These are phyloP conservation scores for Hypomontagnella monticulosa DNA, from an alignment of 495 filamentous ascomycete species.

Conservation along the genomic window DNA sequence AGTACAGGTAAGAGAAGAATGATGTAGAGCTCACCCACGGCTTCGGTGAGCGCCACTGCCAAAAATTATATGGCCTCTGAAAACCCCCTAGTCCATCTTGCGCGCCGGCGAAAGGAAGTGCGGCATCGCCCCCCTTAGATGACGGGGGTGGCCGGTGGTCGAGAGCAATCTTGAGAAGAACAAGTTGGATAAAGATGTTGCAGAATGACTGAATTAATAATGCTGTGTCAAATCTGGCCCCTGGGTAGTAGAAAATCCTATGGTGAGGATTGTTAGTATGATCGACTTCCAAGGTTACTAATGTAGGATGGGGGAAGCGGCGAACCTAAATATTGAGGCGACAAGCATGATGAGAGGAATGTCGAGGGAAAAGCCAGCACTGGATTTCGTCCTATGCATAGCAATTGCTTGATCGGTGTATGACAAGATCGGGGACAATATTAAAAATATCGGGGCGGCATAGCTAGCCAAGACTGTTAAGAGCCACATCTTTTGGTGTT, in stretches of 20 bases:
- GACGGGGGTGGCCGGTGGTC: constrained; percentile 78
- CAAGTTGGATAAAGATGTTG: constrained; percentile 83
- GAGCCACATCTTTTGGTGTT: constrained; percentile 49
- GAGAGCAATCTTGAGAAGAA: constrained; percentile 89
- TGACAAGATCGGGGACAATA: constrained; percentile 84
- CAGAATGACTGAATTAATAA: constrained; percentile 86
- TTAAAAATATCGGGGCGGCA: constrained; percentile 68
- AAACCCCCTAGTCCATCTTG: constrained; percentile 62
- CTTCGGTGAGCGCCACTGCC: constrained; percentile 86
- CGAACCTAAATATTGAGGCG: constrained; percentile 88
- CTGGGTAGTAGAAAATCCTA: constrained; percentile 95
- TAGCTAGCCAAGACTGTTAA: constrained; percentile 57
- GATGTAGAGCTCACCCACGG: constrained; percentile 65
- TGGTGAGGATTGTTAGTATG: constrained; percentile 18
- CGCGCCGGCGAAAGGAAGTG: constrained; percentile 64
- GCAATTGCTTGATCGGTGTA: constrained; percentile 92
- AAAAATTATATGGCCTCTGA: constrained; percentile 85
- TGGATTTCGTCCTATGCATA: constrained; percentile 82
- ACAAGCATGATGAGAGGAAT: constrained; percentile 98
- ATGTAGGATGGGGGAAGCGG: constrained; percentile 4
- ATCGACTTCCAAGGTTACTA: neutral
- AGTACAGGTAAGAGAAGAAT: constrained; percentile 1
- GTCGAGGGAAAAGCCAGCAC: constrained; percentile 85
- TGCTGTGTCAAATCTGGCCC: constrained; percentile 80
- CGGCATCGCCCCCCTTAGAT: constrained; percentile 64